phyloP scores from a whole-genome alignment of 2,329 filamentous ascomycete genomes.

The Aureobasidium zeae region DNA sequence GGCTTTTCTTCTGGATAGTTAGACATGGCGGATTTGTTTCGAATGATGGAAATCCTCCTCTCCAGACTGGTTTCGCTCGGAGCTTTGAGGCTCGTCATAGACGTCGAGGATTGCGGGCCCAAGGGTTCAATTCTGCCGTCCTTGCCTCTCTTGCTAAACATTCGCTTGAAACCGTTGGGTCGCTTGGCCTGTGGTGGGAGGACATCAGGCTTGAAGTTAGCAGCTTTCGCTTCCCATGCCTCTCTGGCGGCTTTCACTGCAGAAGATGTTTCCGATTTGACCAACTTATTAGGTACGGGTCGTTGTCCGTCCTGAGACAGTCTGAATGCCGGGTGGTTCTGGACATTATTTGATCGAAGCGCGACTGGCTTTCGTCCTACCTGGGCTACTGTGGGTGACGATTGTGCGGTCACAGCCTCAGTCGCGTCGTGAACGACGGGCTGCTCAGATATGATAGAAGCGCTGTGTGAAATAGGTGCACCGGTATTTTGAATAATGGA shows the following conservation, averaged over 20 bases:
- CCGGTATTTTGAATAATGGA: too few species aligned
- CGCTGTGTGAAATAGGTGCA: background rate
- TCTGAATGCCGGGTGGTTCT: constrained; percentile 37
- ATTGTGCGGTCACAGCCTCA: background rate
- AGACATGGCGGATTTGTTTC: constrained; percentile 26
- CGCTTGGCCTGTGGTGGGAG: constrained; percentile 34
- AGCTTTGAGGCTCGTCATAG: constrained; percentile 14
- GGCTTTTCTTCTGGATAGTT: constrained; percentile 19
- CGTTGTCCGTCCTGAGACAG: constrained; percentile 1
- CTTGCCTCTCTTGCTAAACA: constrained; percentile 53
- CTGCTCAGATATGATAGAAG: constrained; percentile 5
- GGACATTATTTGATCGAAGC: constrained; percentile 19
- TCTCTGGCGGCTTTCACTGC: constrained; percentile 25
- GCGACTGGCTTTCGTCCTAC: constrained; percentile 28
- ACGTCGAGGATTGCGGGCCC: constrained; percentile 1
- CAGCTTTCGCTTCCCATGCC: constrained; percentile 23
- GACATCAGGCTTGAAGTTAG: constrained; percentile 26
- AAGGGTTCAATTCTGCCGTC: background rate
- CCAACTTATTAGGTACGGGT: too few species aligned
- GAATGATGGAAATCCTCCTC: constrained; percentile 34
- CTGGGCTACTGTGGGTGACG: constrained; percentile 19
- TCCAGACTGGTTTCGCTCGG: constrained; percentile 27
- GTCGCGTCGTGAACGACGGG: constrained; percentile 5
- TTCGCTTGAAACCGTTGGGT: constrained; percentile 50
- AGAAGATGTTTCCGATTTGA: constrained; percentile 20